These are phyloP conservation scores for Tylopilus plumbeoviolaceoides DNA, from an alignment of 768 basidiomycete species.

Conservation along the genomic window DNA sequence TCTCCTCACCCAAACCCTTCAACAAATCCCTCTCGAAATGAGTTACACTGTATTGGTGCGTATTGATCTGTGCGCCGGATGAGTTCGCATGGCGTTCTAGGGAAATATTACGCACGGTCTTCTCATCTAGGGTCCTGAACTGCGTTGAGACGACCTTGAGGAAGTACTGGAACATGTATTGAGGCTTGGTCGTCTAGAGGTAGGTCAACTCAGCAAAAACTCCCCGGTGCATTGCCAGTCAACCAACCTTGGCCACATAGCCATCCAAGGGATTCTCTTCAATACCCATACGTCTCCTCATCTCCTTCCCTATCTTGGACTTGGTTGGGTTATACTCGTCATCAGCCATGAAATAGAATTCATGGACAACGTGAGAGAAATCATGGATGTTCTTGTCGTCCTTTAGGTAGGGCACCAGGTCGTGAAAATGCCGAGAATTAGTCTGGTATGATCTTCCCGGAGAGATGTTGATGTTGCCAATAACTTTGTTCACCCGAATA, in stretches of 20 bases:
- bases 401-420: constrained; percentile 91
- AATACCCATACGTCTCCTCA: constrained; percentile 74
- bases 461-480: constrained; percentile 92
- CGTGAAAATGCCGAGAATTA: constrained; percentile 72
- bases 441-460: constrained; percentile 95
- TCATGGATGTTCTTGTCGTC: constrained; percentile 88
- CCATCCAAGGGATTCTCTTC: constrained; percentile 72
- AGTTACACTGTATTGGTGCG: constrained; percentile 94
- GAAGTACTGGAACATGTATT: constrained; percentile 99
- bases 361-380: constrained; percentile 85
- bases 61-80: constrained; percentile 53
- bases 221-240: neutral
- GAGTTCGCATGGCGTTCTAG: constrained; percentile 1
- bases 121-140: constrained; percentile 79
- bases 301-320: constrained; percentile 52
- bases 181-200: constrained; percentile 62
- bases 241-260: constrained; percentile 51
- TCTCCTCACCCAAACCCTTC: constrained; percentile 56
- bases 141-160: constrained; percentile 97
- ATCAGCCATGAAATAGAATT: constrained; percentile 74
- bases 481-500: constrained; percentile 94
- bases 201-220: neutral
- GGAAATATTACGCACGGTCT: constrained; percentile 43
- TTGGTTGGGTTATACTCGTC: constrained; percentile 76
- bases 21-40: constrained; percentile 91